These are phyloP conservation scores for Populus trichocarpa DNA, from an alignment of 441 rosid genomes.

Conservation along the genomic window DNA sequence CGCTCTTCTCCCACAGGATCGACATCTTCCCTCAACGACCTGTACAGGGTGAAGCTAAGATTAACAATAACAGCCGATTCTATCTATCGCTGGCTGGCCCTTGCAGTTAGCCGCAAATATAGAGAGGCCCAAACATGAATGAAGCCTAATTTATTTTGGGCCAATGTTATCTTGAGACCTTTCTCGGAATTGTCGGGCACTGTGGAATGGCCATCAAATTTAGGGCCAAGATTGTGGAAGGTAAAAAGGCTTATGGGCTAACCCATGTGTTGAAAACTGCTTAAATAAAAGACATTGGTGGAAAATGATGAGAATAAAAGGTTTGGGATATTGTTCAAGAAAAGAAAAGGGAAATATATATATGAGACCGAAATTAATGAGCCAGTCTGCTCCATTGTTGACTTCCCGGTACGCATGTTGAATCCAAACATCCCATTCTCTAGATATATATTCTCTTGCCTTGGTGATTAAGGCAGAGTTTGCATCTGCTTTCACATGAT, in stretches of 20 bases:
- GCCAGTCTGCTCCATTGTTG: too few species aligned
- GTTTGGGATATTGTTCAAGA: too few species aligned
- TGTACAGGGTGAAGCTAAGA: background rate
- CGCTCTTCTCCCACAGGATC: conserved; percentile 83
- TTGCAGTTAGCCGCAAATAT: background rate
- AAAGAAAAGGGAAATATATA: too few species aligned
- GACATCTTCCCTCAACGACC: conserved; percentile 45
- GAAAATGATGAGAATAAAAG: background rate
- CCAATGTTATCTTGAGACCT: background rate
- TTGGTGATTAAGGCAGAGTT: too few species aligned
- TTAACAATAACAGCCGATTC: background rate
- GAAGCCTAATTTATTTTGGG: background rate
- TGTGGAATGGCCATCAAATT: background rate
- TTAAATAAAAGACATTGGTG: background rate
- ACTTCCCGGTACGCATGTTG: too few species aligned
- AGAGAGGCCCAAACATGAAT: background rate
- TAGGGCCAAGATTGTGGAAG: background rate
- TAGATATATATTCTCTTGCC: too few species aligned
- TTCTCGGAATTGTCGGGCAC: background rate
- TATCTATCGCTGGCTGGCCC: background rate
- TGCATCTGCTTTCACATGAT: too few species aligned
- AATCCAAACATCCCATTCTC: too few species aligned
- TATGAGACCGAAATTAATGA: too few species aligned
- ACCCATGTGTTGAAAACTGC: background rate
- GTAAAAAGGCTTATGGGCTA: background rate